Percentiles rank a stretch among this genome's conserved stretches.
Conservation (phyloP, 2,329 filamentous ascomycete species). For the Kalaharituber pfeilii region DNA sequence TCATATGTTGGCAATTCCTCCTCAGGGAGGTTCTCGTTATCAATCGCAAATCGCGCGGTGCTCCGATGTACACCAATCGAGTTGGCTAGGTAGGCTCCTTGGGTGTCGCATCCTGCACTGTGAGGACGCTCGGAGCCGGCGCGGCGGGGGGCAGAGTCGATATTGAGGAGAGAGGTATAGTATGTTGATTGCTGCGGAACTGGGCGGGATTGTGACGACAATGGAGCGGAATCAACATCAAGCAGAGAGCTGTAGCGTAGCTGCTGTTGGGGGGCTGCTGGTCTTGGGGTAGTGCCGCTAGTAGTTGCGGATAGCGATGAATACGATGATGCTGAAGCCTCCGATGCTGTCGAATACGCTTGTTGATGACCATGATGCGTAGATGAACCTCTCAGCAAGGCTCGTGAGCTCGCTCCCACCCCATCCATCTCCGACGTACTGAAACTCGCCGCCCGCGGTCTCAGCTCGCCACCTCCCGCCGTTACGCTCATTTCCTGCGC, state of each 20-base stretch:
- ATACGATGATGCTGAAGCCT: not conserved
- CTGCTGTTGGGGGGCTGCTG: not conserved
- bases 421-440: not conserved
- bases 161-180: no score
- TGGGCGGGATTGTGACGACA: no score
- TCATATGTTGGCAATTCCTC: not conserved
- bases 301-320: not conserved
- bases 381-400: not conserved
- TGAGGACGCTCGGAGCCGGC: not conserved
- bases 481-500: no score
- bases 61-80: no score
- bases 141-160: not conserved
- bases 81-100: no score
- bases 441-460: not conserved
- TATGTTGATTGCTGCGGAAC: not conserved
- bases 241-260: not conserved
- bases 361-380: not conserved
- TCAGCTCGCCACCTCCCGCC: no score
- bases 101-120: not conserved
- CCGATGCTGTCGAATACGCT: not conserved
- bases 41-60: not conserved
- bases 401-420: not conserved
- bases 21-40: not conserved
- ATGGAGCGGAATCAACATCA: no score
- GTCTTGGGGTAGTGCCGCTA: not conserved